Base-by-base conservation (phyloP, 306 rosid species). In the Nissolia schottii region DNA sequence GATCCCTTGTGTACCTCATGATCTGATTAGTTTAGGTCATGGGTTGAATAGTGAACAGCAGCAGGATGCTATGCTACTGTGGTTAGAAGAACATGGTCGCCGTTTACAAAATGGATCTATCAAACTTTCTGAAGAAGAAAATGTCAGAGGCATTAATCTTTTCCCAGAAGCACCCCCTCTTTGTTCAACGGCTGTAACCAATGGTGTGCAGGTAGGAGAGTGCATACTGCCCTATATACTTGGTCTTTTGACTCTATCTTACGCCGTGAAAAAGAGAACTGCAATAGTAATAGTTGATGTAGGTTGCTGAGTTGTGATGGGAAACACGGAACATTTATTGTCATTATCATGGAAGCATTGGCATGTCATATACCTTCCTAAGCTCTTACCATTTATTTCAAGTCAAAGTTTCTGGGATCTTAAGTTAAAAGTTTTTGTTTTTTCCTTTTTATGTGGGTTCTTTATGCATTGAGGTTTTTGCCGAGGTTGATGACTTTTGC, bases 11-110 rank as follows among this genome's bases (percentile, higher is more conserved):
- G 97, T 91, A 38, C 98, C 98, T 4, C 72, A 73, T 61, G 80
- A 43, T 23, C 65, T 87, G 77, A 79, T 88, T 61, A 83, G 59
- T 58, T 88, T 90, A 15, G 76, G 73, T 32, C 85, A 67, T 53
- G 84, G 80, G 32, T 55, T 29, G 59, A 71, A 66, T 14, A 70
- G 77, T 66, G 86, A 69, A 40, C 77, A 70, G n/a, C 89, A 79
- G 66, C 97, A 87, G 48, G 98, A 93, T 82, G 96, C 87, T 43
- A 79, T 86, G 97, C 85, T 94, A 70, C 81, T 87, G 51, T 94
- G 98, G 98, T 75, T 94, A 67, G 98, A 93, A 86, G 97, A 93
- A 75, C 98, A 91, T 40, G 90, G 77, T 3, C 87, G 86, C 45
- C 96, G 95, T 57, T 74, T 93, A 75, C 88, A 91, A 59, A 70